Evolutionary conservation across 352 stramenopile species (phyloP).

Genomic region (Phytophthora sansomeana): DNA sequence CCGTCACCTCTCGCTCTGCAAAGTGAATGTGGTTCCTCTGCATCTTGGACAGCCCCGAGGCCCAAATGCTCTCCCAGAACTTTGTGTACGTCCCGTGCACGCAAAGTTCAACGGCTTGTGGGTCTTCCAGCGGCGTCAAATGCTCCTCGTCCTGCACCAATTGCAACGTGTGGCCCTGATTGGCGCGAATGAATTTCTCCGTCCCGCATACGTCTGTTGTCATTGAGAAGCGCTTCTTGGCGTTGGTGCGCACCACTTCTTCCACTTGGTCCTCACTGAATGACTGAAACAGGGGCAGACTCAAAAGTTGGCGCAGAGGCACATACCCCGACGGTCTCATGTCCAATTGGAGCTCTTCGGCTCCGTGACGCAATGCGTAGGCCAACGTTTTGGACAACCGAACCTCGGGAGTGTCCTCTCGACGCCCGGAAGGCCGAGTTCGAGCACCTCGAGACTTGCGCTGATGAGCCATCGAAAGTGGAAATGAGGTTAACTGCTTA

Average conservation of each 20-base stretch:
- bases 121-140: slow-evolving; percentile 67
- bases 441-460: slow-evolving; percentile 19
- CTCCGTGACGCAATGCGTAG: slow-evolving; percentile 80
- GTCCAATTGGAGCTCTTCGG: slow-evolving; percentile 65
- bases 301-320: slow-evolving; percentile 55
- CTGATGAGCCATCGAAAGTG: slow-evolving; percentile 22
- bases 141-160: slow-evolving; percentile 76
- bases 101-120: slow-evolving; percentile 51
- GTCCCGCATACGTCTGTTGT: slow-evolving; percentile 53
- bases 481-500: neutral
- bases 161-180: slow-evolving; percentile 81
- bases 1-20: slow-evolving; percentile 53
- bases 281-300: slow-evolving; percentile 57
- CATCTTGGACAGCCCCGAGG: slow-evolving; percentile 77
- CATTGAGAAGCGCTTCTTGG: slow-evolving; percentile 82
- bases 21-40: slow-evolving; percentile 90
- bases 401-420: slow-evolving; percentile 60
- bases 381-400: slow-evolving; percentile 81
- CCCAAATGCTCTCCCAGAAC: slow-evolving; percentile 74
- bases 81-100: slow-evolving; percentile 84
- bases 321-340: slow-evolving; percentile 83
- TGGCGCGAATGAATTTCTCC: slow-evolving; percentile 76
- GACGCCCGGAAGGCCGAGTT: slow-evolving; percentile 37
- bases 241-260: slow-evolving; percentile 67
- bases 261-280: slow-evolving; percentile 70